A percentile compares a stretch with the other conserved stretches of the same genome.
Evolutionary conservation across 306 rosid genomes (phyloP).

Genomic region (Alnus glutinosa): DNA sequence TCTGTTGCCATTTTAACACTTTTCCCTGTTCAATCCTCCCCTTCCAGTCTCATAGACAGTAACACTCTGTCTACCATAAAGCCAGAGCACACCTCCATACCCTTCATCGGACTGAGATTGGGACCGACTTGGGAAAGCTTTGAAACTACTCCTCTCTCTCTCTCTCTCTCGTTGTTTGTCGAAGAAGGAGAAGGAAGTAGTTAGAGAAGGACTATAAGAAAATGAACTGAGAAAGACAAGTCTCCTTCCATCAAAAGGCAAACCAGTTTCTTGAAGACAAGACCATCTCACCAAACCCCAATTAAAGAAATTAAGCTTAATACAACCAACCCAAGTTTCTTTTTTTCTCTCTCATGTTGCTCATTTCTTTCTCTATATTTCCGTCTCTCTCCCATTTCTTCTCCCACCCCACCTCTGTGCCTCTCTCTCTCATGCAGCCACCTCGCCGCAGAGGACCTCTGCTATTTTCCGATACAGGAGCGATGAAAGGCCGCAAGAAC

Average conservation of each 20-base stretch:
- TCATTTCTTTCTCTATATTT: constrained; percentile 48
- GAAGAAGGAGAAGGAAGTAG: constrained; percentile 40
- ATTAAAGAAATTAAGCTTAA: constrained; percentile 44
- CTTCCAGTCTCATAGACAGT: constrained; percentile 24
- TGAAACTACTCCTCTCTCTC: constrained; percentile 55
- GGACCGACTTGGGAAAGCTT: constrained; percentile 61
- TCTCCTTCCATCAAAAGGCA: constrained; percentile 54
- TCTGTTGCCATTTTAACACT: neutral
- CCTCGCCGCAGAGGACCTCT: constrained; percentile 52
- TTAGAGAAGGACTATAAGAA: constrained; percentile 31
- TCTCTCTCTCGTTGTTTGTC: constrained; percentile 18
- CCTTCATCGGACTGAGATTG: constrained; percentile 50
- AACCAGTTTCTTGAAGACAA: constrained; percentile 53
- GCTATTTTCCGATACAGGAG: constrained; percentile 38
- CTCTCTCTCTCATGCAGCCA: constrained; percentile 48
- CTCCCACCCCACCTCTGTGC: constrained; percentile 15
- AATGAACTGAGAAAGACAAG: constrained; percentile 45
- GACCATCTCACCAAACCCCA: constrained; percentile 69
- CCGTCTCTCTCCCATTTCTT: constrained; percentile 22
- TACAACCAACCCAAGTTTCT: constrained; percentile 24
- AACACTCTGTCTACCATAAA: constrained; percentile 34
- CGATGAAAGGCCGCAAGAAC: constrained; percentile 76
- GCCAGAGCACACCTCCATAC: constrained; percentile 22
- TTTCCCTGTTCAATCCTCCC: neutral
- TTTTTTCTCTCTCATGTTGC: constrained; percentile 29